phyloP scores from a whole-genome alignment of 1,284 basidiomycete genomes.

The Xerocomus amazonicus region DNA sequence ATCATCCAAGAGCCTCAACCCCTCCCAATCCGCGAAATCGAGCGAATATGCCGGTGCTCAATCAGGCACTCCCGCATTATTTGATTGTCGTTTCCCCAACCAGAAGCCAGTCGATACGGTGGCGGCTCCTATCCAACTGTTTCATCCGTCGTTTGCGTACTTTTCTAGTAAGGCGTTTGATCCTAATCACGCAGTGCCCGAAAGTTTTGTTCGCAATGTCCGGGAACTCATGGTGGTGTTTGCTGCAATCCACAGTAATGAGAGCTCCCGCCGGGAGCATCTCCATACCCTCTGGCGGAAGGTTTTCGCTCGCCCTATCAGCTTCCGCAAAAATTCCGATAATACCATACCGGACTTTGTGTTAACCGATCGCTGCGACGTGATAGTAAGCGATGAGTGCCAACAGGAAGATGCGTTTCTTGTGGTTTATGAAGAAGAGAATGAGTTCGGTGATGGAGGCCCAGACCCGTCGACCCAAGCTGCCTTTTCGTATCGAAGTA shows the following conservation, averaged over 20 bases:
- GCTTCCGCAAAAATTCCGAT: fast-evolving
- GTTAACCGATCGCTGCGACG: no score
- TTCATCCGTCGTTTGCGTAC: conserved; percentile 12
- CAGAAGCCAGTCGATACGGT: background rate
- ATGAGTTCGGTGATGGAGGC: conserved; percentile 14
- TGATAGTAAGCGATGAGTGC: no score
- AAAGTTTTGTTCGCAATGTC: background rate
- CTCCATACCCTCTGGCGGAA: background rate
- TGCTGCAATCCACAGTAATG: background rate
- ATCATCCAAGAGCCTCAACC: background rate
- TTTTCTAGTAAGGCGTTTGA: conserved; percentile 19
- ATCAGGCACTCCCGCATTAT: background rate
- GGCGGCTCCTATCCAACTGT: conserved; percentile 14
- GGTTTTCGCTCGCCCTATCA: background rate
- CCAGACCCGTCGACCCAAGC: conserved; percentile 1
- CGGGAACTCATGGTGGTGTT: conserved; percentile 4
- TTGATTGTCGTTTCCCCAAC: background rate
- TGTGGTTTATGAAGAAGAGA: conserved; percentile 8
- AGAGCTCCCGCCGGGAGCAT: background rate
- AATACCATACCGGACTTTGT: background rate
- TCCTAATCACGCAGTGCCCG: background rate
- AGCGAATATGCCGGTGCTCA: conserved; percentile 1
- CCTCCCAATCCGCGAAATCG: conserved; percentile 5
- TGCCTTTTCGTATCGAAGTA: conserved; percentile 5
- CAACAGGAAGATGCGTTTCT: background rate